Conservation (phyloP, 176 grass and related monocot genomes). For the bread wheat (Triticum aestivum) region IWGSC_CS_RefSeq_v2.1 NC_057813.1:111262757-111263256, state of each 20-base stretch:
- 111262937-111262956: conserved; percentile 50
- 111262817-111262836: conserved; percentile 36
- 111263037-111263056: conserved; percentile 40
- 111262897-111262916: conserved; percentile 51
- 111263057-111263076: conserved; percentile 68
- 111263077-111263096: conserved; percentile 59
- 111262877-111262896: conserved; percentile 66
- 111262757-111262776: conserved; percentile 65
- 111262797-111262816: not conserved
- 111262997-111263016: conserved; percentile 42
- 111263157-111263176: conserved; percentile 48
- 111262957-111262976: conserved; percentile 45
- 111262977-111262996: conserved; percentile 68
- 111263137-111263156: conserved; percentile 57
- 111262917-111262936: conserved; percentile 75
- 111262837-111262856: conserved; percentile 42
- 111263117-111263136: conserved; percentile 52
- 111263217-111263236: conserved; percentile 56
- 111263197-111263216: conserved; percentile 63
- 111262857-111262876: conserved; percentile 59
- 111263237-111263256: conserved; percentile 45
- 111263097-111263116: conserved; percentile 54
- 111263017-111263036: conserved; percentile 29
- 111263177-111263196: conserved; percentile 50
- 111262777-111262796: conserved; percentile 78